phyloP scores from a whole-genome alignment of 805 yeast genomes.

The Yamadazyma ubonensis region DNA sequence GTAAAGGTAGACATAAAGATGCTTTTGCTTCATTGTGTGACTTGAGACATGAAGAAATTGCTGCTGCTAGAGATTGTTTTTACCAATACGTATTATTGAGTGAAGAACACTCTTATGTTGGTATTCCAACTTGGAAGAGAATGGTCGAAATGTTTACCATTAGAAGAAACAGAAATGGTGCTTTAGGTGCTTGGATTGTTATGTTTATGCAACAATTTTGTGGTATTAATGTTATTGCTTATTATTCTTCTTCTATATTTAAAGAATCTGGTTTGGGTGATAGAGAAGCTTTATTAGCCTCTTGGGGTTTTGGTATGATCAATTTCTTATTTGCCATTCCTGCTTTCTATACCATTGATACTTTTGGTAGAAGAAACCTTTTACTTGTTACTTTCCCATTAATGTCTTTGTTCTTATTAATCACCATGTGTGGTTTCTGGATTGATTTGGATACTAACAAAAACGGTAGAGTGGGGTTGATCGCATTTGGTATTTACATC shows the following conservation, averaged over 20 bases:
- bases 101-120: constrained; percentile 57
- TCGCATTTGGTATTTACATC: constrained; percentile 71
- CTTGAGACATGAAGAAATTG: constrained; percentile 46
- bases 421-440: constrained; percentile 73
- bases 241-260: constrained; percentile 78
- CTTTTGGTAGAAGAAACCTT: constrained; percentile 67
- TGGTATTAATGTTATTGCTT: constrained; percentile 86
- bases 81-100: constrained; percentile 55
- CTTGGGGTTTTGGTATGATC: constrained; percentile 84
- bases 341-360: constrained; percentile 76
- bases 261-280: constrained; percentile 62
- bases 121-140: constrained; percentile 45
- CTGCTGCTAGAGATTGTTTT: constrained; percentile 67
- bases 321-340: constrained; percentile 82
- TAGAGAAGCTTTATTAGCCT: constrained; percentile 67
- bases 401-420: constrained; percentile 57
- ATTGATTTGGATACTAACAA: constrained; percentile 45
- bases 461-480: constrained; percentile 62
- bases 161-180: constrained; percentile 82
- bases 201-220: constrained; percentile 92
- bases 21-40: constrained; percentile 49
- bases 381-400: constrained; percentile 60
- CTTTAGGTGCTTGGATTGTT: constrained; percentile 74
- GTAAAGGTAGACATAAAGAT: constrained; percentile 46
- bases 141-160: constrained; percentile 60